Conservation (phyloP, 2,329 filamentous ascomycete genomes). For the Nemania abortiva region DNA sequence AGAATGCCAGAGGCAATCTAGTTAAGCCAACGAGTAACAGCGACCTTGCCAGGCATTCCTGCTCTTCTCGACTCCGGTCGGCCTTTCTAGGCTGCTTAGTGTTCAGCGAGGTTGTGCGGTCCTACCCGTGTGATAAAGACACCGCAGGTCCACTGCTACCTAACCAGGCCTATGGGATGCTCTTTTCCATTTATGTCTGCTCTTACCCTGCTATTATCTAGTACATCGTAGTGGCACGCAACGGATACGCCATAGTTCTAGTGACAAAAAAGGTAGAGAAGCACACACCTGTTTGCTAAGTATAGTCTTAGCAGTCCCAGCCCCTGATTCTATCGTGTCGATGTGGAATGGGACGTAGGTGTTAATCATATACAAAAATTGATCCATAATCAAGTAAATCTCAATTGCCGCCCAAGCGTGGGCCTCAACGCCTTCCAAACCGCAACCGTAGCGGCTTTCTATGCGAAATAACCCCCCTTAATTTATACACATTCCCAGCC, state of each 20-base stretch:
- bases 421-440: conserved; percentile 53
- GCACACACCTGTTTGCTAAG: background rate
- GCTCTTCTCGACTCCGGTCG: background rate
- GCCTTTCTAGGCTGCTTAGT: background rate
- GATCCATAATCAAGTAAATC: conserved; percentile 41
- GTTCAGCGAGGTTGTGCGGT: background rate
- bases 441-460: conserved; percentile 53
- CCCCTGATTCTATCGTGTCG: background rate
- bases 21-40: background rate
- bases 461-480: conserved; percentile 60
- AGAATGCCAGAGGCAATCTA: background rate
- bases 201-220: no score
- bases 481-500: conserved; percentile 63
- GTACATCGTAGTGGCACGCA: no score
- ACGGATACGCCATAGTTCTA: no score
- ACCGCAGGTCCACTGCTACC: no score
- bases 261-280: background rate
- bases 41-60: background rate
- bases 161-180: no score
- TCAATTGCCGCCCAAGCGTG: conserved; percentile 48
- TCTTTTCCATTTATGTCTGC: no score
- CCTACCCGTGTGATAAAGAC: no score
- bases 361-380: conserved; percentile 25
- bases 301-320: background rate
- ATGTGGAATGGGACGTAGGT: conserved; percentile 4